Percentiles rank a stretch among this genome's conserved stretches.
phyloP scores from a whole-genome alignment of 2,329 filamentous ascomycete species.

The Colletotrichum sp. region DNA sequence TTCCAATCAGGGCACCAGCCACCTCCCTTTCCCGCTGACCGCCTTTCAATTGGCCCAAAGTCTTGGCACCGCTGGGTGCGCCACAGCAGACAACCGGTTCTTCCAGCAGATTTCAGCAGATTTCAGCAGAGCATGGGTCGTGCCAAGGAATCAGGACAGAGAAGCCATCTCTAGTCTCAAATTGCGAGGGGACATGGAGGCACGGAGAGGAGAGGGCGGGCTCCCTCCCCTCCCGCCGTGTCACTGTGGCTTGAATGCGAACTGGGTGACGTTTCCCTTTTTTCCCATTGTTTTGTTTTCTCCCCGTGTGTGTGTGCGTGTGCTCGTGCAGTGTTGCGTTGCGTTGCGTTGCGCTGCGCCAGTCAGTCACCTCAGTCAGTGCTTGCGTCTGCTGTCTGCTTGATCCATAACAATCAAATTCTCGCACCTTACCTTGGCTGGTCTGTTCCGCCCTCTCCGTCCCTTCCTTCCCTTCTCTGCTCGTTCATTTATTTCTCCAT shows the following conservation, averaged over 20 bases:
- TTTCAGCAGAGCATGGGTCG: background rate
- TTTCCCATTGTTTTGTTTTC: background rate
- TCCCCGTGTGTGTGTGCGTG: background rate
- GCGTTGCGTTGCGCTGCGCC: background rate
- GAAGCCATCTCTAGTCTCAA: background rate
- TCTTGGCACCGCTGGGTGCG: background rate
- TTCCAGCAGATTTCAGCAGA: background rate
- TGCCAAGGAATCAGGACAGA: constrained; percentile 6
- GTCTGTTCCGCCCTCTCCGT: background rate
- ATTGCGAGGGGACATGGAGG: background rate
- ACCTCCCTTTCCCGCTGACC: background rate
- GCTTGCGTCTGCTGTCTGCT: background rate
- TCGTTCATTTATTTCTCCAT: background rate
- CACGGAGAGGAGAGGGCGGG: background rate
- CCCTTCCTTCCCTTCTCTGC: background rate
- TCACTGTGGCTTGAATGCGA: constrained; percentile 3
- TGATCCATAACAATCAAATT: constrained; percentile 12
- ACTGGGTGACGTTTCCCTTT: background rate
- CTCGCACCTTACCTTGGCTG: background rate
- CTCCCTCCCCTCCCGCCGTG: background rate
- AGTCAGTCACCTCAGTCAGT: background rate
- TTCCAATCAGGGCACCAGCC: background rate
- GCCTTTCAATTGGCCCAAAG: background rate
- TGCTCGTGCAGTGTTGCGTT: background rate
- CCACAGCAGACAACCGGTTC: background rate